A percentile compares a stretch with the other conserved stretches of the same genome.
These are phyloP conservation scores for Tetradesmus obliquus DNA, from an alignment of 139 green algal species.

Conservation along the genomic window DNA sequence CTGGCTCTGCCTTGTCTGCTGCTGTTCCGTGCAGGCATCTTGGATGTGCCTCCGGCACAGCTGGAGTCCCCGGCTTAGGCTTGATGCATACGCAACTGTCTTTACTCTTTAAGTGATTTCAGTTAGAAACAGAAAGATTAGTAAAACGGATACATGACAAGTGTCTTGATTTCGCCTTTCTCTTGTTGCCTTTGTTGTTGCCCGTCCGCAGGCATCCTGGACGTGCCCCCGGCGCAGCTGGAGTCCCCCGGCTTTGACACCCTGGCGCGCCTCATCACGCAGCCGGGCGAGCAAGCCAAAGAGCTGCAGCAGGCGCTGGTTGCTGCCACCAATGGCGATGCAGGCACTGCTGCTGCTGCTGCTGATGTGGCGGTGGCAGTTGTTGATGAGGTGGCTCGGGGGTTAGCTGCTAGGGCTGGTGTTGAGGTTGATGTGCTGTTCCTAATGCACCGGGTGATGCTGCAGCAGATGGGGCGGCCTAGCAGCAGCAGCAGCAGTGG, in stretches of 20 bases:
- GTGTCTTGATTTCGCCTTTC: too few species aligned
- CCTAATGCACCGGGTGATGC: conserved; percentile 49
- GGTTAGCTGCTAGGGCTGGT: conserved; percentile 50
- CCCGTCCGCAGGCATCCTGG: conserved; percentile 45
- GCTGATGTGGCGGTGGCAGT: conserved; percentile 62
- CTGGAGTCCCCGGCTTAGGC: conserved; percentile 56
- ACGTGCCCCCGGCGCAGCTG: conserved; percentile 55
- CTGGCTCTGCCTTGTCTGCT: too few species aligned
- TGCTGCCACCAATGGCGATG: conserved; percentile 23
- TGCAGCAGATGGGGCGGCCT: not conserved
- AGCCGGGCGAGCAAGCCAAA: conserved; percentile 65
- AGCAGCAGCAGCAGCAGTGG: conserved; percentile 28
- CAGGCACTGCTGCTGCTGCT: conserved; percentile 43
- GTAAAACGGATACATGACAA: too few species aligned
- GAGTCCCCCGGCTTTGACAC: conserved; percentile 55
- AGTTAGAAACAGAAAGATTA: too few species aligned
- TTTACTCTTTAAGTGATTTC: not conserved
- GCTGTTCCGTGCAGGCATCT: conserved; percentile 33
- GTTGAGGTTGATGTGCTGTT: conserved; percentile 61
- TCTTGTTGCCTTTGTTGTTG: not conserved
- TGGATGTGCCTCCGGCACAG: conserved; percentile 50
- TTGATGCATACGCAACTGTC: too few species aligned
- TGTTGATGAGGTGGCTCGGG: conserved; percentile 51
- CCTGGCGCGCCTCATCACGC: conserved; percentile 60
- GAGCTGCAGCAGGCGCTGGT: conserved; percentile 68